phyloP scores from a whole-genome alignment of 2,329 filamentous ascomycete genomes.

The Thielaviopsis punctulata region DNA sequence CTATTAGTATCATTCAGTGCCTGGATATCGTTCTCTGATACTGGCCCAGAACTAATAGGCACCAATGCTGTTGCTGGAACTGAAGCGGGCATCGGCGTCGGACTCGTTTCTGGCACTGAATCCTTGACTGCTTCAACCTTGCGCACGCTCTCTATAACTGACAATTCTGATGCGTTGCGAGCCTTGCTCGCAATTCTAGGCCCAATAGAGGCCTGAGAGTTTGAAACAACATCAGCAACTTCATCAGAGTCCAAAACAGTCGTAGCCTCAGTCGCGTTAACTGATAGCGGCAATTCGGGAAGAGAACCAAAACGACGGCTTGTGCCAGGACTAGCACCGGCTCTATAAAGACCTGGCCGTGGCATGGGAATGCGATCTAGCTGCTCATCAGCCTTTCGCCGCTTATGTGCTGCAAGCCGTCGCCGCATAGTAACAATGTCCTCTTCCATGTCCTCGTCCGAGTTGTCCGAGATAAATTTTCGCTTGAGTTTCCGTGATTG shows the following conservation, averaged over 20 bases:
- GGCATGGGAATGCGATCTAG: neutral
- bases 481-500: neutral
- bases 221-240: constrained; percentile 1
- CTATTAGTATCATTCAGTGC: neutral
- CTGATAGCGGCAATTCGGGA: neutral
- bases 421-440: neutral
- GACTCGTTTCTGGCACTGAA: constrained; percentile 9
- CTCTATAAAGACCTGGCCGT: neutral
- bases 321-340: neutral
- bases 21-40: neutral
- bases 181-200: constrained; percentile 1
- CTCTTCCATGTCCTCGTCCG: neutral
- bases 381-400: constrained; percentile 1
- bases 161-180: neutral
- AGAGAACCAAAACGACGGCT: neutral
- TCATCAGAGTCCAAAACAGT: constrained; percentile 4
- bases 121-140: constrained; percentile 3
- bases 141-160: too few relatives aligned
- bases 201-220: constrained; percentile 3
- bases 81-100: constrained; percentile 1
- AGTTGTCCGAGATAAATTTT: neutral
- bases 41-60: neutral
- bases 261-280: neutral
- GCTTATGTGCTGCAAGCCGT: constrained; percentile 2
- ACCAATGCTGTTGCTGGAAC: neutral